phyloP scores from a whole-genome alignment of 768 basidiomycete genomes.

The Leucocoprinus sp. region DNA sequence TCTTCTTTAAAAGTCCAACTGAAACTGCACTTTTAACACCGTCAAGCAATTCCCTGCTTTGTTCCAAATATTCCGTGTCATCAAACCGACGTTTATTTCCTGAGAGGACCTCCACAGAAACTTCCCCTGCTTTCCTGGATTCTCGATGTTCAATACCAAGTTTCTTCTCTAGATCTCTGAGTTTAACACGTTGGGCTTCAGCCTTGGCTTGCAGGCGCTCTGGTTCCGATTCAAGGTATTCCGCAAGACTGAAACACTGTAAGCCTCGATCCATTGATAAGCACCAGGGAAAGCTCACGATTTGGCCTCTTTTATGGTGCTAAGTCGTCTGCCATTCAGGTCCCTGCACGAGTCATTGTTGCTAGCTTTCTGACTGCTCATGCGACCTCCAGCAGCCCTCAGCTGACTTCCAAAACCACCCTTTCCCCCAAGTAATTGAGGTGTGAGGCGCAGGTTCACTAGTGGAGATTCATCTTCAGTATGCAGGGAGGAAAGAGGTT shows the following conservation, averaged over 20 bases:
- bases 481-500: slow-evolving; percentile 19
- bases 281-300: slow-evolving; percentile 43
- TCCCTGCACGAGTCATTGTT: slow-evolving; percentile 95
- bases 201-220: slow-evolving; percentile 70
- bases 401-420: slow-evolving; percentile 97
- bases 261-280: not conserved
- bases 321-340: slow-evolving; percentile 79
- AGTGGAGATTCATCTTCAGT: slow-evolving; percentile 23
- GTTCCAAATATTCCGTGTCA: slow-evolving; percentile 86
- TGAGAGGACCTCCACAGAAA: slow-evolving; percentile 37
- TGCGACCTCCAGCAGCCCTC: slow-evolving; percentile 93
- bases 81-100: slow-evolving; percentile 88
- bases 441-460: slow-evolving; percentile 65
- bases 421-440: slow-evolving; percentile 81
- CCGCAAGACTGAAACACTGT: slow-evolving; percentile 50
- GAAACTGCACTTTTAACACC: slow-evolving; percentile 87
- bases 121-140: slow-evolving; percentile 19
- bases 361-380: slow-evolving; percentile 93
- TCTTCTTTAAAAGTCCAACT: slow-evolving; percentile 31
- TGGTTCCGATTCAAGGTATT: slow-evolving; percentile 80
- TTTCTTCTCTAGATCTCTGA: slow-evolving; percentile 78
- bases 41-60: slow-evolving; percentile 85
- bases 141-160: slow-evolving; percentile 53
- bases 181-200: slow-evolving; percentile 72
- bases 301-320: slow-evolving; percentile 95